Conservation (phyloP, 805 yeast genomes). For the Ogataea nakhonphanomensis region DNA sequence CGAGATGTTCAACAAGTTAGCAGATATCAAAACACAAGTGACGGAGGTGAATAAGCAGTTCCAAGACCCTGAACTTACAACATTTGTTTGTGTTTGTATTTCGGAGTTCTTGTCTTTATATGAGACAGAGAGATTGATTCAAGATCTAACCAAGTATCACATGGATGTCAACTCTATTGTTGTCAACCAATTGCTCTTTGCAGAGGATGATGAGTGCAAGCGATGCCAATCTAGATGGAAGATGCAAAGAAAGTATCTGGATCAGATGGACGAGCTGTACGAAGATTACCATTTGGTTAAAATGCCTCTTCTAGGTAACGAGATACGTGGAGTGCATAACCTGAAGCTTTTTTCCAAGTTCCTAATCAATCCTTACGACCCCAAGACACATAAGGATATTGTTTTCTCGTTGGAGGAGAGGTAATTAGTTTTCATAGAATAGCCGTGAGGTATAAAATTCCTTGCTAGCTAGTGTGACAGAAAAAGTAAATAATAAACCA, state of each 20-base stretch:
- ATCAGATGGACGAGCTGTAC: constrained; percentile 92
- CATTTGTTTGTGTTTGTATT: constrained; percentile 94
- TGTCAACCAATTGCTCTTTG: constrained; percentile 88
- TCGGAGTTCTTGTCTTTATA: constrained; percentile 94
- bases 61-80: constrained; percentile 93
- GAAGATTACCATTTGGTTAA: constrained; percentile 96
- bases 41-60: constrained; percentile 90
- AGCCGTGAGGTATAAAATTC: background rate
- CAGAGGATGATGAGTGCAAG: constrained; percentile 79
- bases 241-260: constrained; percentile 93
- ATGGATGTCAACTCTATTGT: constrained; percentile 97
- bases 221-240: constrained; percentile 91
- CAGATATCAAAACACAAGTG: constrained; percentile 76
- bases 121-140: constrained; percentile 97
- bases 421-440: constrained; percentile 10
- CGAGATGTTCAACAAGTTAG: constrained; percentile 75
- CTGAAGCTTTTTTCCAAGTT: constrained; percentile 79
- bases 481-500: background rate
- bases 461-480: background rate
- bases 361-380: constrained; percentile 74
- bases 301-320: constrained; percentile 92
- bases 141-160: constrained; percentile 88
- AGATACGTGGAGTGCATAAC: constrained; percentile 89
- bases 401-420: constrained; percentile 54
- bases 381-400: constrained; percentile 51